Evolutionary conservation across 2,329 filamentous ascomycete genomes (phyloP).

Genomic region (Xylariaceae sp.): DNA sequence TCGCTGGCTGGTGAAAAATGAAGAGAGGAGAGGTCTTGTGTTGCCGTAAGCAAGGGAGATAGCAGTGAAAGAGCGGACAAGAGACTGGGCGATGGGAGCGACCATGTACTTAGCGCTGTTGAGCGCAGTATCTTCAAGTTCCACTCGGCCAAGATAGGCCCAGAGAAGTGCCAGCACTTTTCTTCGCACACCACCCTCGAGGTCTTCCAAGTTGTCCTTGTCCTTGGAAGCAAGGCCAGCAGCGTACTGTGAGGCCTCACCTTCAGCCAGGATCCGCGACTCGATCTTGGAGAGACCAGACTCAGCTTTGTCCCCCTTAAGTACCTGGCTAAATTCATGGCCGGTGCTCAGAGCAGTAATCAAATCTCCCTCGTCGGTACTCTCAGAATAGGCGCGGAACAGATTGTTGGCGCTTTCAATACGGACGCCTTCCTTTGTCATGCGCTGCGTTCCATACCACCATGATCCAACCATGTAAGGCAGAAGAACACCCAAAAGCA

Average conservation of each 20-base stretch:
- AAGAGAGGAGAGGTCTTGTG: constrained; percentile 74
- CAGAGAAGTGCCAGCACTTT: constrained; percentile 88
- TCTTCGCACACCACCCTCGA: constrained; percentile 75
- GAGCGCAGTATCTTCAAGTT: constrained; percentile 72
- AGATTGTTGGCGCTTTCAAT: constrained; percentile 92
- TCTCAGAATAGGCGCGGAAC: constrained; percentile 88
- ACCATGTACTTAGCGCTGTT: constrained; percentile 86
- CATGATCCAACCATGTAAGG: constrained; percentile 93
- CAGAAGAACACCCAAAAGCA: constrained; percentile 81
- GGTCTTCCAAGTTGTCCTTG: constrained; percentile 67
- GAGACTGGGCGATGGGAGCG: constrained; percentile 76
- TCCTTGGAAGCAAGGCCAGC: constrained; percentile 68
- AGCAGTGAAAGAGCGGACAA: constrained; percentile 82
- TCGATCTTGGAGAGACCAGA: constrained; percentile 79
- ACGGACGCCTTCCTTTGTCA: constrained; percentile 89
- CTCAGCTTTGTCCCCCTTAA: constrained; percentile 76
- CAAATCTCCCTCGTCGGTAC: constrained; percentile 74
- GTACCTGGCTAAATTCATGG: constrained; percentile 74
- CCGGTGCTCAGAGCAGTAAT: constrained; percentile 78
- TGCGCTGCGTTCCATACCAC: constrained; percentile 96
- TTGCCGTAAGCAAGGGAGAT: constrained; percentile 86
- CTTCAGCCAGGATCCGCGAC: constrained; percentile 66
- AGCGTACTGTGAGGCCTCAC: constrained; percentile 46
- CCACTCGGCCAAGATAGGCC: constrained; percentile 88
- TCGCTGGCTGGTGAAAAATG: constrained; percentile 78